Evolutionary conservation across 176 grass and related monocot species (phyloP), one percentile per base, ranked within the genome.

Genomic region (Raddia distichophylla): DNA sequence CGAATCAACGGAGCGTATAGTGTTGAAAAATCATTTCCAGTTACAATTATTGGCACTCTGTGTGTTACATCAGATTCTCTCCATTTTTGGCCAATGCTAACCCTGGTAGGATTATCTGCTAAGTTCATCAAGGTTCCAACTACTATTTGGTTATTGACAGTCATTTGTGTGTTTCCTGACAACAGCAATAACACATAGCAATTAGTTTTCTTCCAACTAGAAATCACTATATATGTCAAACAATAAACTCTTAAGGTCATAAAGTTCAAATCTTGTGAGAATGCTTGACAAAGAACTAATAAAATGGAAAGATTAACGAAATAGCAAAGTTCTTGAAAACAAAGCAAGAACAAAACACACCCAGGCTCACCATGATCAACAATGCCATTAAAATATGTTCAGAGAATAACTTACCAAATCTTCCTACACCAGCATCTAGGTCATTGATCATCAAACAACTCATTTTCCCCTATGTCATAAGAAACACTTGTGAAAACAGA

Each of bases 371-470:
- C 8, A 58, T 20, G 7, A 69, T 75, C 19, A 60, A 76, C 6
- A 55, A 42, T 66, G 9, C 6, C 20, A 60, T 73, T 52, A 12
- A 69, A 80, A 19, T 35, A 80, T 82, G 15, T 79, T 59, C 11
- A 72, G 8, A 83, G 76, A 18, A 84, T 86, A 32, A 83, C 88
- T 52, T 69, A 93, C 95, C 95, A 79, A 98, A 98, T 93, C 95
- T 93, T 75, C 92, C 95, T 71, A 98, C 88, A 64, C 95, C 92
- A 86, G 95, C 95, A 86, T 98, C 95, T 71, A 98, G 90, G 79
- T 98, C 95, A 84, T 98, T 98, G 86, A 98, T 93, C 95, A 98
- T 93, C 80, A 95, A 93, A 83, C 92, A 94, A 79, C 92, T 98
- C 90, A 98, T 79, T 79, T 94, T 98, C 55, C 95, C 95, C 95